These are phyloP conservation scores for Globisporangium abappressorium DNA, from an alignment of 352 stramenopile genomes.

Conservation along the genomic window DNA sequence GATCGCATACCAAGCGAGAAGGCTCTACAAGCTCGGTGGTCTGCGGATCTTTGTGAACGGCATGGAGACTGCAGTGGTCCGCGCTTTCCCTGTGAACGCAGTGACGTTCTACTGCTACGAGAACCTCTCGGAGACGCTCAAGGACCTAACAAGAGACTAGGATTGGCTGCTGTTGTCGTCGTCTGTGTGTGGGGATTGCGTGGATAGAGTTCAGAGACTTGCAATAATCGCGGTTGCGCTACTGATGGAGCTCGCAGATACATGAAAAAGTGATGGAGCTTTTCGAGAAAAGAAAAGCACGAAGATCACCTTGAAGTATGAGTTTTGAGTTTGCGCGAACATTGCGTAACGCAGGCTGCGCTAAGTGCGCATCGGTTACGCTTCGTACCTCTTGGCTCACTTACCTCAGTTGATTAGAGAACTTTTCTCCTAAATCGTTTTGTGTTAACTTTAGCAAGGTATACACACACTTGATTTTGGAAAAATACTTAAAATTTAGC, in stretches of 20 bases:
- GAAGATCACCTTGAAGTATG: neutral
- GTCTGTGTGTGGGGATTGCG: neutral
- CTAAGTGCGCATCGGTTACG: too few relatives aligned
- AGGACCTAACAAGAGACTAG: slow-evolving; percentile 35
- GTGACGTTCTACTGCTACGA: slow-evolving; percentile 89
- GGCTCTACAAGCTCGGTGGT: slow-evolving; percentile 64
- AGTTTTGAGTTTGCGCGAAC: neutral
- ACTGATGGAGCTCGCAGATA: neutral
- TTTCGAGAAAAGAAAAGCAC: neutral
- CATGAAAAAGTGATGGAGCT: neutral
- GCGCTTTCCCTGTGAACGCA: slow-evolving; percentile 81
- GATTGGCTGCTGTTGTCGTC: neutral
- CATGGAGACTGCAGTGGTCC: slow-evolving; percentile 69
- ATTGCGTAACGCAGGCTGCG: too few relatives aligned
- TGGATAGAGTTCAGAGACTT: neutral
- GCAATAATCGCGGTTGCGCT: neutral
- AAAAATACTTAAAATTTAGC: too few relatives aligned
- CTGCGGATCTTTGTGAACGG: slow-evolving; percentile 76
- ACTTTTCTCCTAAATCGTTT: too few relatives aligned
- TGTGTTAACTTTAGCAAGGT: too few relatives aligned
- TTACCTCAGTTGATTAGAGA: too few relatives aligned
- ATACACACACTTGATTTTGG: too few relatives aligned
- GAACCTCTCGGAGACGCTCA: slow-evolving; percentile 66
- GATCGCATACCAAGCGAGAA: slow-evolving; percentile 66
- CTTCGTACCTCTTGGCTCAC: too few relatives aligned